Evolutionary conservation across 129 eudicot genomes (phyloP), one percentile per base, ranked within the genome.

Genomic region (Artemisia annua): DNA sequence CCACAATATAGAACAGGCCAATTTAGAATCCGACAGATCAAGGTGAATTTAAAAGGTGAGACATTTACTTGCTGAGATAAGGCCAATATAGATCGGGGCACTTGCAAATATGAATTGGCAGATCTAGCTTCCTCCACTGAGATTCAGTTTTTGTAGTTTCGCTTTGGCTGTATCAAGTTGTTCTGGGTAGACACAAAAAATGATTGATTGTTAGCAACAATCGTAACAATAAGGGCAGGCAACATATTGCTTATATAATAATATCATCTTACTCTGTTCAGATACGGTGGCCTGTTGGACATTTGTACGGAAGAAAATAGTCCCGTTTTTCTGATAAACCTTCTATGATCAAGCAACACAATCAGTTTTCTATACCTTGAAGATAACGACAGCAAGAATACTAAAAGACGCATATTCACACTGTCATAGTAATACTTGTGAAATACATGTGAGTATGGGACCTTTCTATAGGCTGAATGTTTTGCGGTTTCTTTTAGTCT

Each of bases 321-420:
- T 86, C 72, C 96, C 93, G 35, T 83, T 85, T 76, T 74, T 88
- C 82, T 88, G 93, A 83, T 91, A 91, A 66, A 91, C 87, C 19
- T 81, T 78, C 97, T 91, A 78, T 15, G 18, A 65, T 60, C 66
- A 60, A 56, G 26, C 11, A 80, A 18, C 50, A 79, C 55, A 60
- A 44, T 77, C 30, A 49, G 1, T 7, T 16, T 48, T 60, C 12
- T 35, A 15, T 35, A 35, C 35, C 62, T 32, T 69, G 63, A 32
- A 8, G 49, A 57, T 50, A 59, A 48, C 15, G 53, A 59, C 46
- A 59, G 30, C 70, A 58, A 18, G 13, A 58, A 58, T 18, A 58
- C 2, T 1, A 60, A 7, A 24, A 24, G 11, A 26, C 43, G 2
- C 62, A 56, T 19, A 48, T 11, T 35, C 44, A 35, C 44, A 35